Base-by-base conservation (phyloP, 768 basidiomycete genomes). In the Pleurotus citrinopileatus region DNA sequence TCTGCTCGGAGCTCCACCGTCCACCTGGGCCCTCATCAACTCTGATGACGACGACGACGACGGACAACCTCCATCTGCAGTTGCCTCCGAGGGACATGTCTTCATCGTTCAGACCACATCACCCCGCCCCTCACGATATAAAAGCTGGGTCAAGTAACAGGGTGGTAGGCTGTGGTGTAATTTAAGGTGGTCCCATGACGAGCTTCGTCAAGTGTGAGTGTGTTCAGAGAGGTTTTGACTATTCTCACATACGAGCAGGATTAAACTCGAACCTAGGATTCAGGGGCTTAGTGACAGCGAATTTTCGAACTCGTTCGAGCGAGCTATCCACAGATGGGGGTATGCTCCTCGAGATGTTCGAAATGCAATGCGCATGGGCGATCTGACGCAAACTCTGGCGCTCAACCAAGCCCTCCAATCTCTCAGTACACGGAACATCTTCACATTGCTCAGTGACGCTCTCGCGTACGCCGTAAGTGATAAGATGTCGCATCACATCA, bases 21-120 rank as follows among this genome's bases (percentile, higher is more conserved):
- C 27, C 17, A 28, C 45, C 15, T 47, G 45, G 45, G 45, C 45
- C 17, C 45, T 47, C 17, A 23, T 47, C 27, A 47, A 47, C 28
- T 27, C n/a, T 17, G 45, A 47, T 20, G 19, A 9, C 4, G 2
- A 47, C 20, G 20, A 10, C 25, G 13, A 25, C 20, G n/a, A n/a
- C n/a, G n/a, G n/a, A n/a, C 42, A 20, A 0, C 42, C 20, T 5
- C 42, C 42, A 6, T 13, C 1, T 23, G 20, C 42, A 20, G 19
- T 44, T 13, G 8, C 15, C 23, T 13, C n/a, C 6, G 42, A 13
- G 2, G 15, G 19, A 9, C 20, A 13, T 23, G 23, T 44, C 42
- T 47, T 47, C 28, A 47, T 47, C 25, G 29, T 47, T 32, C 45
- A 47, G 28, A n/a, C 45, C 22, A 19, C 45, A 17, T 28, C 13